Percentiles rank a stretch among this genome's conserved stretches.
Conservation (phyloP, 2,329 filamentous ascomycete species). For the Epichloe sibirici region DNA sequence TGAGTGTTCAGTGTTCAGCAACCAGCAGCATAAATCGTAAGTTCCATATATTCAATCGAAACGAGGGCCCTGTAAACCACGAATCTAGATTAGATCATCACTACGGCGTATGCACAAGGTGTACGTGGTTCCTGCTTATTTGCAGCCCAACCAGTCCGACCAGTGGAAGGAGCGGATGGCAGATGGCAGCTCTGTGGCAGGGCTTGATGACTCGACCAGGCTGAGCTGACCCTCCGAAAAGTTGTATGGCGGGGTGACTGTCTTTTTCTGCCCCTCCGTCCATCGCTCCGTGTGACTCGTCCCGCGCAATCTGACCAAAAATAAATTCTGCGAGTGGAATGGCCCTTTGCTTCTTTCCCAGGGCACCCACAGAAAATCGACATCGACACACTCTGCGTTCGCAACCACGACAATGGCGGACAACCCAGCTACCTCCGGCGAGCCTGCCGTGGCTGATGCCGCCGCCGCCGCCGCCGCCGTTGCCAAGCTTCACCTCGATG, state of each 20-base stretch:
- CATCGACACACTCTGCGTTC: not conserved
- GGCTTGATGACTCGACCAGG: too few species aligned
- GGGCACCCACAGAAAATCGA: not conserved
- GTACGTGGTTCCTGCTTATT: too few species aligned
- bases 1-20: too few species aligned
- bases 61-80: too few species aligned
- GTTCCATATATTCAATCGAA: too few species aligned
- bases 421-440: conserved; percentile 18
- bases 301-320: not conserved
- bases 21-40: too few species aligned
- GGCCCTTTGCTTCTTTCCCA: not conserved
- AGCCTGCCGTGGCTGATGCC: conserved; percentile 34
- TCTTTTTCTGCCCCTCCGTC: conserved; percentile 4
- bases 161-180: too few species aligned
- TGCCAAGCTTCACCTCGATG: conserved; percentile 73
- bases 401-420: conserved; percentile 18
- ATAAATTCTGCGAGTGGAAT: not conserved
- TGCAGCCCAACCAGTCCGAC: too few species aligned
- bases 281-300: conserved; percentile 1
- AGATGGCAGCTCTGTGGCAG: too few species aligned
- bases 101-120: too few species aligned
- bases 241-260: conserved; percentile 3
- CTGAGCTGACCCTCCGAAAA: not conserved
- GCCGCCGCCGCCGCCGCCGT: conserved; percentile 41
- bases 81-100: too few species aligned